phyloP scores from a whole-genome alignment of 2,329 filamentous ascomycete species.

The Hypocreales sp. region DNA sequence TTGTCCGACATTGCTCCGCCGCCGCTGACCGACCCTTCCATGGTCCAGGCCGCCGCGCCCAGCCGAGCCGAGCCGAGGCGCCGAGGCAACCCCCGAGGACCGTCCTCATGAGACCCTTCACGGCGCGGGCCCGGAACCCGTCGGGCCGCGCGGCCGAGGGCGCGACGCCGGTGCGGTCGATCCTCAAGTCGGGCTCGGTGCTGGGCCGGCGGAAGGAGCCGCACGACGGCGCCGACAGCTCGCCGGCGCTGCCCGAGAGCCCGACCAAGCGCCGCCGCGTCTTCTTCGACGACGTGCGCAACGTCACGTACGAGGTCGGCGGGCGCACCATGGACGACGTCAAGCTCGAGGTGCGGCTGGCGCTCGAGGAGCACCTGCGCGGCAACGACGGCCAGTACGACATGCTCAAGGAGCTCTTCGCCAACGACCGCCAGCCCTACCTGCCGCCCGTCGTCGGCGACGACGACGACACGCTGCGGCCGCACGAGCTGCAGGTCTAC shows the following conservation, averaged over 20 bases:
- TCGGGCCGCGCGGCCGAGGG: constrained; percentile 16
- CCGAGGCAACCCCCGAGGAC: not conserved
- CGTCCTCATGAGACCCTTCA: constrained; percentile 16
- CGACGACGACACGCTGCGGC: constrained; percentile 32
- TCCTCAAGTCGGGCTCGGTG: constrained; percentile 31
- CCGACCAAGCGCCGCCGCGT: constrained; percentile 40
- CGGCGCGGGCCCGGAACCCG: constrained; percentile 16
- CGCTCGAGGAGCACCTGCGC: constrained; percentile 39
- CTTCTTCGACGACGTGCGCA: constrained; percentile 41
- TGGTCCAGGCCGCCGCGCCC: no score
- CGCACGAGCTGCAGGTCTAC: constrained; percentile 43
- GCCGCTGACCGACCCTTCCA: no score
- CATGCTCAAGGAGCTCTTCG: constrained; percentile 42
- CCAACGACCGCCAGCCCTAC: constrained; percentile 28
- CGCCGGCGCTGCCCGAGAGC: constrained; percentile 22
- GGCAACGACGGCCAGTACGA: constrained; percentile 47
- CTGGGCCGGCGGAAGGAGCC: constrained; percentile 28
- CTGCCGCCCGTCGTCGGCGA: constrained; percentile 22
- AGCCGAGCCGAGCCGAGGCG: no score
- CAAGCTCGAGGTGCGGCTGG: constrained; percentile 36
- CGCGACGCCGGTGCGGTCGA: constrained; percentile 33
- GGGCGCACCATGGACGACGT: constrained; percentile 36
- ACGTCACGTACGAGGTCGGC: constrained; percentile 39
- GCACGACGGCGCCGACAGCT: constrained; percentile 25
- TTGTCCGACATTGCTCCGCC: no score